A percentile compares a stretch with the other conserved stretches of the same genome.
Conservation (phyloP, 2,329 filamentous ascomycete genomes). For the Colletotrichum orchidophilum region DNA sequence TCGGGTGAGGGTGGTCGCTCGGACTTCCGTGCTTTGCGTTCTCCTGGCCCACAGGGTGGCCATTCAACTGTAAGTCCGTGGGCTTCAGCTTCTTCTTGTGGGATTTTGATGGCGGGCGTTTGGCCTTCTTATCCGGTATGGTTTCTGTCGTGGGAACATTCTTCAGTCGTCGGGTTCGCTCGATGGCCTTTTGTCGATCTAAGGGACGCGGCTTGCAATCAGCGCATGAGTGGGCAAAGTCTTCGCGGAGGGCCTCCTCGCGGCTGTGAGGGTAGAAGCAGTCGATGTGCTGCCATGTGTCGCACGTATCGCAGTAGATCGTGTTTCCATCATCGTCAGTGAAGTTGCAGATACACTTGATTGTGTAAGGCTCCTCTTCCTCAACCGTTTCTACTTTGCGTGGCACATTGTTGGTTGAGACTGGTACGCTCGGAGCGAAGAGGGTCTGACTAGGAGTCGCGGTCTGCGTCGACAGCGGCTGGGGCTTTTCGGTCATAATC, state of each 20-base stretch:
- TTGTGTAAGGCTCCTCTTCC: slow-evolving; percentile 88
- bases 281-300: slow-evolving; percentile 98
- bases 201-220: slow-evolving; percentile 85
- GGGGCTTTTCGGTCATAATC: slow-evolving; percentile 72
- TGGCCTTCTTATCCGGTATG: slow-evolving; percentile 73
- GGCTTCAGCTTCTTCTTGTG: slow-evolving; percentile 91
- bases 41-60: slow-evolving; percentile 68
- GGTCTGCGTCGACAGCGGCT: slow-evolving; percentile 63
- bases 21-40: slow-evolving; percentile 57
- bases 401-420: slow-evolving; percentile 51
- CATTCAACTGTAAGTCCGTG: slow-evolving; percentile 72
- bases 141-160: slow-evolving; percentile 56
- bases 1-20: slow-evolving; percentile 61
- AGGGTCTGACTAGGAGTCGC: slow-evolving; percentile 63
- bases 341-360: slow-evolving; percentile 97
- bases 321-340: slow-evolving; percentile 97
- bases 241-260: slow-evolving; percentile 74
- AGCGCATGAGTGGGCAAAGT: slow-evolving; percentile 84
- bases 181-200: slow-evolving; percentile 78
- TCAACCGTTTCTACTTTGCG: slow-evolving; percentile 64
- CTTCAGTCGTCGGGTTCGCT: slow-evolving; percentile 71
- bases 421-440: slow-evolving; percentile 50
- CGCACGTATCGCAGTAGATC: slow-evolving; percentile 94
- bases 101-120: slow-evolving; percentile 80
- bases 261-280: slow-evolving; percentile 88